Evolutionary conservation across 2,329 filamentous ascomycete genomes (phyloP).

Genomic region (Cladobotryum mycophilum): DNA sequence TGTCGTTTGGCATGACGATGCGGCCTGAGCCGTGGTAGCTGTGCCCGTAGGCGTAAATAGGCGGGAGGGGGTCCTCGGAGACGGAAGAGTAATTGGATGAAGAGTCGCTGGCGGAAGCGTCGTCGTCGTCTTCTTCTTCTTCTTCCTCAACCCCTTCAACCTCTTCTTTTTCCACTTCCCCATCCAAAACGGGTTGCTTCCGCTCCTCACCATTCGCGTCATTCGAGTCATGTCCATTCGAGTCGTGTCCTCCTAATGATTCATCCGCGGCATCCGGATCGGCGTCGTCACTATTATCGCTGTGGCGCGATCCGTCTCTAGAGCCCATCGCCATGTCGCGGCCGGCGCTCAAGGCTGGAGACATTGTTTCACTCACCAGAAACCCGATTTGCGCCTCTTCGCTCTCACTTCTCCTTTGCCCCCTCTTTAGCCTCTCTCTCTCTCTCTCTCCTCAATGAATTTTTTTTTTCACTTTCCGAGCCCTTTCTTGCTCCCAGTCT

Average conservation of each 20-base stretch:
- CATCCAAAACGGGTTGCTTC: not conserved
- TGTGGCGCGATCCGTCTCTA: not conserved
- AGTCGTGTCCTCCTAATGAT: too few species aligned
- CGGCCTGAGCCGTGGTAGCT: slow-evolving; percentile 31
- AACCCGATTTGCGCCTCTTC: not conserved
- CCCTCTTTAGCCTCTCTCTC: too few species aligned
- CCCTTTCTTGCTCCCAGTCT: not conserved
- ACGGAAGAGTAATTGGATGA: slow-evolving; percentile 30
- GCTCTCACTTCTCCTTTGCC: not conserved
- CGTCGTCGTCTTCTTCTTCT: slow-evolving; percentile 17
- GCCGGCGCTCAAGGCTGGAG: not conserved
- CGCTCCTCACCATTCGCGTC: too few species aligned
- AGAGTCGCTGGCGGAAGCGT: slow-evolving; percentile 20
- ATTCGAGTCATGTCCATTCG: too few species aligned
- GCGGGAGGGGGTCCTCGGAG: slow-evolving; percentile 27
- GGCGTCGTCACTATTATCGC: not conserved
- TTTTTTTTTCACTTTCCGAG: not conserved
- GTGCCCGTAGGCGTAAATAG: slow-evolving; percentile 29
- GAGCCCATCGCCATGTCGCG: not conserved
- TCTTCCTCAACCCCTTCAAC: slow-evolving; percentile 14
- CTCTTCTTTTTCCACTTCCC: slow-evolving; percentile 1
- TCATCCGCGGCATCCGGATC: not conserved
- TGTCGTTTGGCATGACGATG: slow-evolving; percentile 29
- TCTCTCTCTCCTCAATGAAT: not conserved
- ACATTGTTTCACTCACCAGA: not conserved